A percentile compares a stretch with the other conserved stretches of the same genome.
These are phyloP conservation scores for Podospora anserina DNA, from an alignment of 495 filamentous ascomycete species.

Conservation along the genomic window DNA sequence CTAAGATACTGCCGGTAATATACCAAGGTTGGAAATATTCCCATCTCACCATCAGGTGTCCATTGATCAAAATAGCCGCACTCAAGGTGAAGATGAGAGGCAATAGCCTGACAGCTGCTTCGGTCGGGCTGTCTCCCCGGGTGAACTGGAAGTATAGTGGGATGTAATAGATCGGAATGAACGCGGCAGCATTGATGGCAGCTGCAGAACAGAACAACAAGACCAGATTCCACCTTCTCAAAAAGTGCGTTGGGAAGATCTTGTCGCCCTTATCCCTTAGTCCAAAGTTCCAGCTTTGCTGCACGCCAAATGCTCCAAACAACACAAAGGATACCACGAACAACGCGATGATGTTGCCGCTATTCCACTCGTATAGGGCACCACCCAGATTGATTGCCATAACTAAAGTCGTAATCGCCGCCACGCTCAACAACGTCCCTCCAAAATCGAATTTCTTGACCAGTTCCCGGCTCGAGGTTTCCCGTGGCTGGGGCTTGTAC, in stretches of 20 bases:
- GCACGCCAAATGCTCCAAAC: constrained; percentile 45
- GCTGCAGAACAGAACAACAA: constrained; percentile 44
- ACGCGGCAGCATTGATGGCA: constrained; percentile 33
- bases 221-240: constrained; percentile 39
- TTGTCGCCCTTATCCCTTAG: constrained; percentile 42
- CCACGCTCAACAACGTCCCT: constrained; percentile 41
- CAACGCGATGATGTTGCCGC: constrained; percentile 49
- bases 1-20: constrained; percentile 44
- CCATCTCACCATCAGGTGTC: constrained; percentile 46
- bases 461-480: constrained; percentile 29
- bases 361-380: constrained; percentile 50
- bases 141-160: constrained; percentile 62
- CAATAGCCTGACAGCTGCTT: constrained; percentile 54
- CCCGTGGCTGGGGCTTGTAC: constrained; percentile 40
- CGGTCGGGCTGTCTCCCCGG: constrained; percentile 44
- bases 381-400: constrained; percentile 59
- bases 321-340: constrained; percentile 51
- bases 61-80: constrained; percentile 45
- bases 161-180: constrained; percentile 46
- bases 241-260: constrained; percentile 54
- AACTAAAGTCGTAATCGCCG: constrained; percentile 37
- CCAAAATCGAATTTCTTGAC: constrained; percentile 43
- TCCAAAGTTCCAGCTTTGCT: constrained; percentile 50
- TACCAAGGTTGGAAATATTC: constrained; percentile 61
- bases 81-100: constrained; percentile 55